These are phyloP conservation scores for Populus tremula DNA, from an alignment of 345 rosid species.

Conservation along the genomic window DNA sequence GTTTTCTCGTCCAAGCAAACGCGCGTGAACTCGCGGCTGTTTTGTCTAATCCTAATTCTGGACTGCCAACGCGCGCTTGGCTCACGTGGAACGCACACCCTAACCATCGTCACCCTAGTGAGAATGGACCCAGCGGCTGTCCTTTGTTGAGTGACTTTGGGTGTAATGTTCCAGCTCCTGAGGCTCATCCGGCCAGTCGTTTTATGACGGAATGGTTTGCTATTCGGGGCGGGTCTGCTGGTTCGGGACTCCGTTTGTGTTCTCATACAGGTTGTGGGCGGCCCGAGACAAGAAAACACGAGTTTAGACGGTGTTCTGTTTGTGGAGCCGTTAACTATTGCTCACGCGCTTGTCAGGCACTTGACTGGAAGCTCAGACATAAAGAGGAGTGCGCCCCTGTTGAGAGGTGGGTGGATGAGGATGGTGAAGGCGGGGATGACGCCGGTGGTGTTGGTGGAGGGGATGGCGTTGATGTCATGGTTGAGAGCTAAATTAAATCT, in stretches of 20 bases:
- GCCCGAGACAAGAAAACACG: slow-evolving; percentile 88
- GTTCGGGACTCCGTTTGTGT: slow-evolving; percentile 64
- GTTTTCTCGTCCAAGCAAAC: slow-evolving; percentile 93
- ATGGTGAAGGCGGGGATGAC: slow-evolving; percentile 42
- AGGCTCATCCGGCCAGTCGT: slow-evolving; percentile 67
- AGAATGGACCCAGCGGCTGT: slow-evolving; percentile 49
- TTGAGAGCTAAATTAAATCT: slow-evolving; percentile 26
- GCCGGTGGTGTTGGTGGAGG: slow-evolving; percentile 26
- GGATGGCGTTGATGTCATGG: slow-evolving; percentile 28
- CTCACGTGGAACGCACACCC: slow-evolving; percentile 44
- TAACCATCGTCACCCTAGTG: slow-evolving; percentile 28
- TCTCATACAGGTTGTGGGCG: slow-evolving; percentile 86
- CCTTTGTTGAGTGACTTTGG: slow-evolving; percentile 91
- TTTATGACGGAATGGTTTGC: slow-evolving; percentile 82
- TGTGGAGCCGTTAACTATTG: slow-evolving; percentile 94
- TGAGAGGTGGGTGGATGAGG: slow-evolving; percentile 60
- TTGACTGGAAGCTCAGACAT: slow-evolving; percentile 92
- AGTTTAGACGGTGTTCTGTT: slow-evolving; percentile 88
- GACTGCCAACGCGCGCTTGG: slow-evolving; percentile 43
- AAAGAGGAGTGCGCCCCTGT: slow-evolving; percentile 72
- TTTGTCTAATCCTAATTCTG: slow-evolving; percentile 34
- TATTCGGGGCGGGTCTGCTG: slow-evolving; percentile 36
- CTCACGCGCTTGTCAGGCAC: slow-evolving; percentile 95
- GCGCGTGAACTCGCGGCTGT: slow-evolving; percentile 83
- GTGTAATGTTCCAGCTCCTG: slow-evolving; percentile 95